Evolutionary conservation across 1,284 basidiomycete species (phyloP).

Genomic region (Pseudozyma hubeiensis): DNA sequence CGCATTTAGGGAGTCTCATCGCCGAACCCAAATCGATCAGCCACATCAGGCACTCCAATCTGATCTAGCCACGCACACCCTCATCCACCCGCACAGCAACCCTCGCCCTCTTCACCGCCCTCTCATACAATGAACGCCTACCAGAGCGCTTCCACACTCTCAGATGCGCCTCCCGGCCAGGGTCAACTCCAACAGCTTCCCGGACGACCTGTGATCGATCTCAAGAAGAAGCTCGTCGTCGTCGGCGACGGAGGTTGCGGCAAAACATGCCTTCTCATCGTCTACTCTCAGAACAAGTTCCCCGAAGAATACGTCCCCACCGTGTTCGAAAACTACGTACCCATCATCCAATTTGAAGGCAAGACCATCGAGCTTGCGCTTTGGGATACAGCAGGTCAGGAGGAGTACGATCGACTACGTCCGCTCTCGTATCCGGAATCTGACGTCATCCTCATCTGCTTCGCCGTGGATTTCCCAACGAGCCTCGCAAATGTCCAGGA

Average conservation of each 20-base stretch:
- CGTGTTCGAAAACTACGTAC: constrained; percentile 90
- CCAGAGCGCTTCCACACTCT: constrained; percentile 47
- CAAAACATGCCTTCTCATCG: constrained; percentile 79
- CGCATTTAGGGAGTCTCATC: no score
- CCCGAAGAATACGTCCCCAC: constrained; percentile 96
- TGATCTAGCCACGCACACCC: no score
- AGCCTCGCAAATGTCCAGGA: constrained; percentile 94
- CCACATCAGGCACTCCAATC: no score
- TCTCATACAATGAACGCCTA: constrained; percentile 37
- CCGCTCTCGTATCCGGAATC: constrained; percentile 87
- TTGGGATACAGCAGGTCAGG: constrained; percentile 96
- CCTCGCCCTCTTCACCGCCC: no score
- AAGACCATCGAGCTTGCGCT: constrained; percentile 91
- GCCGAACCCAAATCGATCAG: no score
- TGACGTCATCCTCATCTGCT: constrained; percentile 92
- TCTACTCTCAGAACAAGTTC: constrained; percentile 96
- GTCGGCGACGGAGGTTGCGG: constrained; percentile 79
- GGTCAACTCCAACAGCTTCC: constrained; percentile 42
- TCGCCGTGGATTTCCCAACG: constrained; percentile 90
- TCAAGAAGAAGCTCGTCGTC: constrained; percentile 73
- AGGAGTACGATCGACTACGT: constrained; percentile 74
- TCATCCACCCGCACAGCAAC: no score
- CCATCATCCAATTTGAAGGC: constrained; percentile 88
- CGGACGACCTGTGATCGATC: constrained; percentile 55
- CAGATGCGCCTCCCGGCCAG: constrained; percentile 48